phyloP scores from a whole-genome alignment of 2,329 filamentous ascomycete species.

The Botrytis elliptica region DNA sequence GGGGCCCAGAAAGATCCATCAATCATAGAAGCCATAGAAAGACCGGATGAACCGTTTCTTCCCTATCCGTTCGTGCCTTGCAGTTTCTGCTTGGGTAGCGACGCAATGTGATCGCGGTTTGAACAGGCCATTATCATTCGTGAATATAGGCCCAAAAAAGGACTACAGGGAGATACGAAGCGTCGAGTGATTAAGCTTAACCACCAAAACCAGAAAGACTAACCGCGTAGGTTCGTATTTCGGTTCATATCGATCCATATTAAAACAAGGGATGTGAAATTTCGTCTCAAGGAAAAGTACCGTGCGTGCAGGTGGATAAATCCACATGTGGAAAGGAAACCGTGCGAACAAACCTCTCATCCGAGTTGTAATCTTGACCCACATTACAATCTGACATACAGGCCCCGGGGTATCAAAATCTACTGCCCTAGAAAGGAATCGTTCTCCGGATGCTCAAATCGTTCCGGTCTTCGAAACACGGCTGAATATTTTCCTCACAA shows the following conservation, averaged over 20 bases:
- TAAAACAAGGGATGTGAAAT: not conserved
- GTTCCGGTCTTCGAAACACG: not conserved
- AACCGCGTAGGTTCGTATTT: not conserved
- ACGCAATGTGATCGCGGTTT: not conserved
- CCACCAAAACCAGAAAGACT: not conserved
- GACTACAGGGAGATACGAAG: not conserved
- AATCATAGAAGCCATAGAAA: not conserved
- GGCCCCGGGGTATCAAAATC: not conserved
- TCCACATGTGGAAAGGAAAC: conserved; percentile 4
- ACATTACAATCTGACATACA: not conserved
- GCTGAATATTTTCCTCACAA: not conserved
- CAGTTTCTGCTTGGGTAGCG: not conserved
- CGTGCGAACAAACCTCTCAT: not conserved
- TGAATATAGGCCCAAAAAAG: not conserved
- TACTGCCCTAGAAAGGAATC: not conserved
- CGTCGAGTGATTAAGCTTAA: not conserved
- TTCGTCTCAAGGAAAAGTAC: not conserved
- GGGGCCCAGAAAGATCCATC: not conserved
- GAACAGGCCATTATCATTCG: not conserved
- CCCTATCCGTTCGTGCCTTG: not conserved
- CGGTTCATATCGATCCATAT: not conserved
- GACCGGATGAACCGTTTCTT: not conserved
- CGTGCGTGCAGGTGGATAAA: not conserved
- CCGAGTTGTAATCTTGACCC: not conserved
- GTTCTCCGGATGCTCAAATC: not conserved